phyloP scores from a whole-genome alignment of 2,329 filamentous ascomycete species.

The Penicillium sp. region DNA sequence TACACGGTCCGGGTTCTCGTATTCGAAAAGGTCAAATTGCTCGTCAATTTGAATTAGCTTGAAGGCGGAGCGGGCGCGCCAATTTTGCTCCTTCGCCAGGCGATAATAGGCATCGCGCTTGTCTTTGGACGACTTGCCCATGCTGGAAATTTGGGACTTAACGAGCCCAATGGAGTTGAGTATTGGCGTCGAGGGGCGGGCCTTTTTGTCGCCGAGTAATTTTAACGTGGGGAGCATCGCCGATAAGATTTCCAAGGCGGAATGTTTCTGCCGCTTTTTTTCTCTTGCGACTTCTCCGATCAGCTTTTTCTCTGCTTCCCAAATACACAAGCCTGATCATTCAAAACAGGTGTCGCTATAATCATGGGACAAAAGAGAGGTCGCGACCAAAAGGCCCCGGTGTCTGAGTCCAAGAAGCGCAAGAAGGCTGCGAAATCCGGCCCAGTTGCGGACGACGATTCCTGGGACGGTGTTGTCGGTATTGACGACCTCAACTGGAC shows the following conservation, averaged over 20 bases:
- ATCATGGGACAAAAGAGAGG: slow-evolving; percentile 47
- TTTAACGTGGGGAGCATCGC: slow-evolving; percentile 38
- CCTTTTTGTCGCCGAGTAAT: slow-evolving; percentile 23
- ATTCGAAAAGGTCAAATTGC: slow-evolving; percentile 92
- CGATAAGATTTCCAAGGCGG: slow-evolving; percentile 44
- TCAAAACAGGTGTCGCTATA: slow-evolving; percentile 2
- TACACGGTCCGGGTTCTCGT: slow-evolving; percentile 67
- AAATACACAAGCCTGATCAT: slow-evolving; percentile 8
- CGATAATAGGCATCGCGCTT: slow-evolving; percentile 98
- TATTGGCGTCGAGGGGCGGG: slow-evolving; percentile 4
- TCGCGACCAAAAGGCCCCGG: slow-evolving; percentile 39
- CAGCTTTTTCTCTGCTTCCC: slow-evolving; percentile 20
- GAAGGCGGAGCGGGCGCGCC: slow-evolving; percentile 94
- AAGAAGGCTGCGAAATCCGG: slow-evolving; percentile 37
- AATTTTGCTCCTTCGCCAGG: slow-evolving; percentile 97
- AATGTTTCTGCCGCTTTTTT: slow-evolving; percentile 47
- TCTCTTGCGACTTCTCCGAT: slow-evolving; percentile 33
- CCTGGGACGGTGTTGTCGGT: slow-evolving; percentile 39
- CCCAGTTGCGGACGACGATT: slow-evolving; percentile 25
- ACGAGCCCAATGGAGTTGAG: slow-evolving; percentile 4
- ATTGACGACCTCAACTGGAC: slow-evolving; percentile 66
- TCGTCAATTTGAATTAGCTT: slow-evolving; percentile 95
- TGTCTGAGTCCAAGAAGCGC: slow-evolving; percentile 44
- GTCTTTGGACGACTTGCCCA: slow-evolving; percentile 98
- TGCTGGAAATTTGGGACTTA: slow-evolving; percentile 44